phyloP scores from a whole-genome alignment of 805 yeast species.

The Myxozyma neotropica region DNA sequence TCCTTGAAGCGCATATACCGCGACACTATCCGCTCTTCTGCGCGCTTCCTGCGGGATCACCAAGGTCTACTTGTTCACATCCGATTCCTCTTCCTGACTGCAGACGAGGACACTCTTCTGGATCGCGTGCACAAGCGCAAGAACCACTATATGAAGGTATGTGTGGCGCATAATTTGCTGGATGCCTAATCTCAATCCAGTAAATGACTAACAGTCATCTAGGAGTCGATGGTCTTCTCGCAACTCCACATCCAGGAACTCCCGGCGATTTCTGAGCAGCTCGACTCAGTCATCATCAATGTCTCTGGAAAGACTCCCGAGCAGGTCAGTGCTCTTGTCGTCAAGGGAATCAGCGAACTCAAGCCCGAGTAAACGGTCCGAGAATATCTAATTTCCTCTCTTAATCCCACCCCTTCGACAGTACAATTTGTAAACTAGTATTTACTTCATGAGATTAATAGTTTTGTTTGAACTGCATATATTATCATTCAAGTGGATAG shows the following conservation, averaged over 20 bases:
- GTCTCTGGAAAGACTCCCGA: slow-evolving; percentile 30
- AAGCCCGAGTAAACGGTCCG: not conserved
- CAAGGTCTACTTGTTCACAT: slow-evolving; percentile 45
- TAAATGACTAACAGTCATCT: too few relatives aligned
- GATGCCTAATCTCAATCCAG: too few relatives aligned
- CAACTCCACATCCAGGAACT: slow-evolving; percentile 33
- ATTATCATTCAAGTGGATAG: too few relatives aligned
- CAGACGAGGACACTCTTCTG: slow-evolving; percentile 61
- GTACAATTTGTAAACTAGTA: too few relatives aligned
- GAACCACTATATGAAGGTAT: slow-evolving; percentile 85
- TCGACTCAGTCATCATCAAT: slow-evolving; percentile 29
- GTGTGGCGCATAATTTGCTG: too few relatives aligned
- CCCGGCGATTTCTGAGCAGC: slow-evolving; percentile 33
- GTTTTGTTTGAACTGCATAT: too few relatives aligned
- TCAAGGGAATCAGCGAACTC: slow-evolving; percentile 7
- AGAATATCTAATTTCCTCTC: too few relatives aligned
- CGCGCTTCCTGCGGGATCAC: slow-evolving; percentile 31
- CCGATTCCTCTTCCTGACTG: slow-evolving; percentile 66
- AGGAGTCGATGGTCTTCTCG: slow-evolving; percentile 35
- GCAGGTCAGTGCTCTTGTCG: slow-evolving; percentile 14
- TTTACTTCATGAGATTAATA: too few relatives aligned
- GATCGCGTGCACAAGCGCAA: slow-evolving; percentile 64
- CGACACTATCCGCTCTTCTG: slow-evolving; percentile 53
- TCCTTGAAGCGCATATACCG: slow-evolving; percentile 78
- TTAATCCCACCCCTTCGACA: too few relatives aligned